Base-by-base conservation (phyloP, 176 grass and related monocot species). In the Elymus sibiricus region DNA sequence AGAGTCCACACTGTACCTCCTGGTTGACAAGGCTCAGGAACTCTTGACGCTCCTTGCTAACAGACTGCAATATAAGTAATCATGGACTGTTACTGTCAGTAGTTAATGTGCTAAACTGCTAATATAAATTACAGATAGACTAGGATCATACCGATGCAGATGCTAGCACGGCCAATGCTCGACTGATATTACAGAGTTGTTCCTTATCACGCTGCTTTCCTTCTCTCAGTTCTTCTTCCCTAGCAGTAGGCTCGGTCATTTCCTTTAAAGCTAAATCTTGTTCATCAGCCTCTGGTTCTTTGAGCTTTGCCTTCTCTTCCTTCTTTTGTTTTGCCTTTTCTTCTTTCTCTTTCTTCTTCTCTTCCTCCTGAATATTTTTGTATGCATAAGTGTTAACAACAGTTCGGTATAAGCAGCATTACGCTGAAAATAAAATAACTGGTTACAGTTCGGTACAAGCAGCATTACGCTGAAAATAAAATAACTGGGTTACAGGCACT, bases 211-310 rank as follows among this genome's bases (percentile, higher is more conserved):
- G 86, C 42, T 83, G 87, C 84, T 98, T 92, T 73, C 79, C 86
- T 86, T 89, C 89, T 76, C 81, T 88, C 70, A 93, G 35, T 74
- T 95, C 89, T 87, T 91, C 90, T 73, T 95, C 93, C 92, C 90
- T 94, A 74, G 90, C 86, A 70, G 97, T 98, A 89, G 97, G 79
- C 13, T 83, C 88, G 27, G 83, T 95, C 97, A 98, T 98, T 89
- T 98, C 97, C 78, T 95, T 98, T 87, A 98, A 89, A 86, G 97
- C 97, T 76, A 95, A 78, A 90, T 98, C 97, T 88, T 98, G 91
- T 64, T 86, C 75, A 53, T 67, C 82, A 55, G 75, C n/a, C 22
- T 85, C 74, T n/a, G 29, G 69, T 83, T 93, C 87, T 77, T 92
- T 91, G 74, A 90, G 87, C 70, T 89, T 85, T 66, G 53, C 34